Evolutionary conservation across 768 basidiomycete species (phyloP).

Genomic region (Serendipita vermifera): DNA sequence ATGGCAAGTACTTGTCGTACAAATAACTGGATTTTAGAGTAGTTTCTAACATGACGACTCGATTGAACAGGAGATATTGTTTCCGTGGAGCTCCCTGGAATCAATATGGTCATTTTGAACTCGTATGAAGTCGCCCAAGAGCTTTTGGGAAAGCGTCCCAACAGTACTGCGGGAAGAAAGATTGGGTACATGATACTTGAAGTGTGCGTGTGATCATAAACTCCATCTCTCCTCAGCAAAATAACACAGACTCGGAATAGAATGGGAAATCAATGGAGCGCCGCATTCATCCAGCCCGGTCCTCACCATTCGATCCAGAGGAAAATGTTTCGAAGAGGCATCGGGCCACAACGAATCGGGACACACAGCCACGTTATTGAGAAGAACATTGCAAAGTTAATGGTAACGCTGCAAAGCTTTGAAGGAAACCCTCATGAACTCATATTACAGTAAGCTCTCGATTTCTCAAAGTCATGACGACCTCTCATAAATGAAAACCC

Average conservation of each 20-base stretch:
- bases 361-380: neutral
- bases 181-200: neutral
- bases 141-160: neutral
- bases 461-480: too few relatives aligned
- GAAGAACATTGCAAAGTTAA: neutral
- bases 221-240: too few relatives aligned
- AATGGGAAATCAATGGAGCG: neutral
- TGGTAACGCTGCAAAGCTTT: neutral
- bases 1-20: too few relatives aligned
- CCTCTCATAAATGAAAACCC: too few relatives aligned
- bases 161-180: neutral
- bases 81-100: neutral
- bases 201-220: neutral
- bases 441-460: neutral
- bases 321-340: slow-evolving; percentile 1
- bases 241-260: neutral
- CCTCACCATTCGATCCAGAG: neutral
- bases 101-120: neutral
- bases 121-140: neutral
- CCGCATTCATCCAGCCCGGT: neutral
- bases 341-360: neutral
- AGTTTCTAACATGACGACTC: too few relatives aligned
- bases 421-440: neutral
- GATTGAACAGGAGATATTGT: slow-evolving; percentile 6
- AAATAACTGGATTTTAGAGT: too few relatives aligned